Evolutionary conservation across 2,329 filamentous ascomycete genomes (phyloP).

Genomic region (Paradendryphiella salina): DNA sequence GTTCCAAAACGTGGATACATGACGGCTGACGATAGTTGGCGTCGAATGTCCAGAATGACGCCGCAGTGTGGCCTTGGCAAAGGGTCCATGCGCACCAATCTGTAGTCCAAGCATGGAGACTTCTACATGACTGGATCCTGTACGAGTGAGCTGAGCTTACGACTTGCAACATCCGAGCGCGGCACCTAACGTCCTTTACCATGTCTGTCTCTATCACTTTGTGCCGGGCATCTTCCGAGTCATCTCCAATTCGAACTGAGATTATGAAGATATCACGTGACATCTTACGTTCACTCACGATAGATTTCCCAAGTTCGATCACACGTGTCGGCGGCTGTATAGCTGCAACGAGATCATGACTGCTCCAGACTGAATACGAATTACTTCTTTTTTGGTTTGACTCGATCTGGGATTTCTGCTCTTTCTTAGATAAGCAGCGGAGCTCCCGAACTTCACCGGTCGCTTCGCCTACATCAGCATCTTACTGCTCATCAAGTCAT

Average conservation of each 20-base stretch:
- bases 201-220: slow-evolving; percentile 28
- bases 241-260: background rate
- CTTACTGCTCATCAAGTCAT: background rate
- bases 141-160: background rate
- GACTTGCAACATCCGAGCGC: background rate
- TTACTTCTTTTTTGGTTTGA: no score
- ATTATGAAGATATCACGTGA: background rate
- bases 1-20: slow-evolving; percentile 18
- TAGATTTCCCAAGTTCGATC: background rate
- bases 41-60: slow-evolving; percentile 9
- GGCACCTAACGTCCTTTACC: background rate
- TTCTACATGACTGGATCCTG: background rate
- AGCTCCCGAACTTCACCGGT: slow-evolving; percentile 4
- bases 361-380: no score
- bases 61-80: slow-evolving; percentile 10
- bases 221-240: slow-evolving; percentile 1
- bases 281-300: background rate
- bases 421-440: background rate
- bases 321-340: background rate
- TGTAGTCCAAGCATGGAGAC: background rate
- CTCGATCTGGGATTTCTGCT: background rate
- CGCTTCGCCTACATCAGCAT: slow-evolving; percentile 10
- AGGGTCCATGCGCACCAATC: background rate
- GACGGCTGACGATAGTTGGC: slow-evolving; percentile 3
- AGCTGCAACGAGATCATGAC: no score